A percentile compares a stretch with the other conserved stretches of the same genome.
phyloP scores from a whole-genome alignment of 1,284 basidiomycete genomes.

The Meripilus lineatus region DNA sequence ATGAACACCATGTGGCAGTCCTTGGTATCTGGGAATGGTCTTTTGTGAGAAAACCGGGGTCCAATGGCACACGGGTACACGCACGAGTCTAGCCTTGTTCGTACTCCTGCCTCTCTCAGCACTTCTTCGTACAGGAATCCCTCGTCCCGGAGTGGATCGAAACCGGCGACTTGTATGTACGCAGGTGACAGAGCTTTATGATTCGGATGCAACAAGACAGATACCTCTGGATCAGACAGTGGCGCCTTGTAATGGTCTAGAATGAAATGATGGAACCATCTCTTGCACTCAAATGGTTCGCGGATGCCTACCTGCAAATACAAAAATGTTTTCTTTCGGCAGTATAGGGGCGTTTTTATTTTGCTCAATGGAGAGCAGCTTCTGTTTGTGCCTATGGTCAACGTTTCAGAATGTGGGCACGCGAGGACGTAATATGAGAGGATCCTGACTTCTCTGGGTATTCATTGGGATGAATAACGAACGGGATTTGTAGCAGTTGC shows the following conservation, averaged over 20 bases:
- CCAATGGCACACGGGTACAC: background rate
- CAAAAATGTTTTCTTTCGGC: background rate
- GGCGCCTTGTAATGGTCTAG: constrained; percentile 1
- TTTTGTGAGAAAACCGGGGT: background rate
- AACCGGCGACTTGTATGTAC: constrained; percentile 12
- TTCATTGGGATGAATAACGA: constrained; percentile 9
- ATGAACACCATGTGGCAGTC: constrained; percentile 6
- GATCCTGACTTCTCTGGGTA: constrained; percentile 12
- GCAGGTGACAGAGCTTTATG: constrained; percentile 13
- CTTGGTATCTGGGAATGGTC: constrained; percentile 5
- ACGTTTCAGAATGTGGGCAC: background rate
- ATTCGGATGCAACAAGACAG: constrained; percentile 5
- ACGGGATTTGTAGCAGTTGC: constrained; percentile 12
- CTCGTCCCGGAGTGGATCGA: constrained; percentile 17
- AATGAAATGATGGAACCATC: background rate
- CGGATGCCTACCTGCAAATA: background rate
- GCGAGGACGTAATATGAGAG: background rate
- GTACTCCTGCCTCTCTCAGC: constrained; percentile 10
- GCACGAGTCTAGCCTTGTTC: constrained; percentile 14
- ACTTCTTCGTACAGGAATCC: constrained; percentile 14
- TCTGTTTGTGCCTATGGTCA: constrained; percentile 14
- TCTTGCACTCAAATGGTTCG: background rate
- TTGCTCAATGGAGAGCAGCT: constrained; percentile 20
- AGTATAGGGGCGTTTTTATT: constrained; percentile 16
- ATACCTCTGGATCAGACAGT: constrained; percentile 5